phyloP scores from a whole-genome alignment of 1,284 basidiomycete species.

The Trametes versicolor region DNA sequence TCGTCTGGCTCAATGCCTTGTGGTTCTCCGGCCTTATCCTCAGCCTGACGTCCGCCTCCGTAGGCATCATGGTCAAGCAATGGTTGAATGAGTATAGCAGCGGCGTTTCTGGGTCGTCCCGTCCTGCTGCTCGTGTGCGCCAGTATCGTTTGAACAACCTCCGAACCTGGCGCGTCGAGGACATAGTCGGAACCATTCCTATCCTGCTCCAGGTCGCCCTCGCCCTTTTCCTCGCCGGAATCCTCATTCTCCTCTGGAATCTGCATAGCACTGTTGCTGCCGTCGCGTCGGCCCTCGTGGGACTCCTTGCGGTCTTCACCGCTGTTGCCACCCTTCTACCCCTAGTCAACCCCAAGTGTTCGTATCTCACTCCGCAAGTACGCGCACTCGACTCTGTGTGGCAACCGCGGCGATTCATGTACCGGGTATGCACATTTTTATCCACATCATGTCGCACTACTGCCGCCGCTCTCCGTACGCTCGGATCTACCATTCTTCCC shows the following conservation, averaged over 20 bases:
- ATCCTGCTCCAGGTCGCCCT: constrained; percentile 28
- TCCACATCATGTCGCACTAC: background rate
- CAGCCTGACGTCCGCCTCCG: constrained; percentile 26
- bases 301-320: background rate
- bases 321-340: background rate
- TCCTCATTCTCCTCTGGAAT: constrained; percentile 18
- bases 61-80: constrained; percentile 33
- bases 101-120: constrained; percentile 12
- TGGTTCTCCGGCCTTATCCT: constrained; percentile 32
- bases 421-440: background rate
- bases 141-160: constrained; percentile 28
- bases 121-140: constrained; percentile 20
- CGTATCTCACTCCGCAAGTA: background rate
- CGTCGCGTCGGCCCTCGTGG: background rate
- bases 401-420: background rate
- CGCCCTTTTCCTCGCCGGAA: constrained; percentile 27
- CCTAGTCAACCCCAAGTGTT: background rate
- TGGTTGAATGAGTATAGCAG: constrained; percentile 28
- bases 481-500: background rate
- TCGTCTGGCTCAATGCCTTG: constrained; percentile 25
- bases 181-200: constrained; percentile 25
- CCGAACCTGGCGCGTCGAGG: constrained; percentile 23
- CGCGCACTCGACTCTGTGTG: background rate
- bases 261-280: background rate
- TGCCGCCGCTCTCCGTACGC: background rate